phyloP scores from a whole-genome alignment of 2,329 filamentous ascomycete genomes.

The Fusarium kyushuense region DNA sequence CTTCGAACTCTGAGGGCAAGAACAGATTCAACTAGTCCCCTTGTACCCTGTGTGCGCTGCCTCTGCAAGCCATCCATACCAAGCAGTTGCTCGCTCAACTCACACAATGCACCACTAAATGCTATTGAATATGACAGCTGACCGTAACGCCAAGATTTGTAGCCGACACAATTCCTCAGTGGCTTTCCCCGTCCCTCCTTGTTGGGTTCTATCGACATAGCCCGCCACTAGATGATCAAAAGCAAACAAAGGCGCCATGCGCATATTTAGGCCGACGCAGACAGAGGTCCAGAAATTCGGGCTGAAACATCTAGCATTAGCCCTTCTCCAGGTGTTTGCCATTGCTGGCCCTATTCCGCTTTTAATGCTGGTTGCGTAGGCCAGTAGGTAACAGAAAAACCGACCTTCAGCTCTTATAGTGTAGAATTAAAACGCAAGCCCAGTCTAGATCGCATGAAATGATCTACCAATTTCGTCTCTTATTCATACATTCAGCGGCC shows the following conservation, averaged over 20 bases:
- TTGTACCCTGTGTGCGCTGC: neutral
- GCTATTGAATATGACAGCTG: neutral
- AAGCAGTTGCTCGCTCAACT: neutral
- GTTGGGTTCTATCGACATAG: neutral
- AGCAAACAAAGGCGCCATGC: neutral
- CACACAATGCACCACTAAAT: neutral
- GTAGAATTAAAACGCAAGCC: too few relatives aligned
- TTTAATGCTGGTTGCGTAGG: neutral
- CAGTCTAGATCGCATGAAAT: too few relatives aligned
- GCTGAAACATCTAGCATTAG: neutral
- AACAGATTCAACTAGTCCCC: neutral
- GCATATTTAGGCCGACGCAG: neutral
- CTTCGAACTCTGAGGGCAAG: neutral
- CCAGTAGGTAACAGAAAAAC: too few relatives aligned
- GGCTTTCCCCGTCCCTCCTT: neutral
- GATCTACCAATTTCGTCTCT: too few relatives aligned
- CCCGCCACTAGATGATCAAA: neutral
- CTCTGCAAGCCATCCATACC: neutral
- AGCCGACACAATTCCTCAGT: neutral
- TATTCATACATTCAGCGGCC: too few relatives aligned
- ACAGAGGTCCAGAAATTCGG: neutral
- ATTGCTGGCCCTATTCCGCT: neutral
- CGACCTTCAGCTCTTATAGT: too few relatives aligned
- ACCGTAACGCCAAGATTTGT: slow-evolving; percentile 3
- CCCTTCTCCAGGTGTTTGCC: neutral